Evolutionary conservation across 345 rosid species (phyloP), one percentile per base, ranked within the genome.

Genomic region (Aurinia saxatilis): DNA sequence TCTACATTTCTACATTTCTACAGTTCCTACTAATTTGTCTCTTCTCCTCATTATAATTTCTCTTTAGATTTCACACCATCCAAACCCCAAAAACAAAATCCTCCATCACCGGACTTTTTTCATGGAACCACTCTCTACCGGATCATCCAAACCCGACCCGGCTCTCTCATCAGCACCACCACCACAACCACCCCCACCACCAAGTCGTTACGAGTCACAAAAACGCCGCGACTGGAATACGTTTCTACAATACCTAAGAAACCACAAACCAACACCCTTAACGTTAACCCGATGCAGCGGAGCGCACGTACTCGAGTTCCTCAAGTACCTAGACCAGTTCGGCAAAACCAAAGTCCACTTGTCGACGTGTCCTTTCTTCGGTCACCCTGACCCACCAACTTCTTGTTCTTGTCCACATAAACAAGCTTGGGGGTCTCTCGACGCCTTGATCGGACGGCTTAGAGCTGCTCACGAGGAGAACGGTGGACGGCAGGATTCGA

Each of bases 361-460:
- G 45, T 3, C 66, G 0, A 76, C 74, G 0, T 82, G 87, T 60
- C 87, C 83, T 5, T 80, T 74, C 66, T 84, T 78, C 35, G 87
- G 87, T 1, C 80, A 80, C 31, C 78, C 85, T 19, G 78, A 67
- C 61, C 87, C 85, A 23, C 83, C 87, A 2, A 74, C 79, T 33
- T 81, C 90, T 2, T 84, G 90, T 27, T 60, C 82, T 31, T 84
- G 90, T 54, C 87, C 90, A 10, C 72, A 80, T 34, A 84, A 75
- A 35, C 90, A 84, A 56, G 90, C 90, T 21, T 82, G 90, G 87
- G 90, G 90, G 7, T 82, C 87, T 72, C 83, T 84, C 15, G 90
- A 84, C 67, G 83, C 90, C 18, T 75, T 84, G 64, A 80, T 84
- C 75, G 90, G 90, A 66, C 80, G 90, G 68, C 77, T 84, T 52